These are phyloP conservation scores for Raphanus sativus DNA, from an alignment of 345 rosid genomes.

Conservation along the genomic window DNA sequence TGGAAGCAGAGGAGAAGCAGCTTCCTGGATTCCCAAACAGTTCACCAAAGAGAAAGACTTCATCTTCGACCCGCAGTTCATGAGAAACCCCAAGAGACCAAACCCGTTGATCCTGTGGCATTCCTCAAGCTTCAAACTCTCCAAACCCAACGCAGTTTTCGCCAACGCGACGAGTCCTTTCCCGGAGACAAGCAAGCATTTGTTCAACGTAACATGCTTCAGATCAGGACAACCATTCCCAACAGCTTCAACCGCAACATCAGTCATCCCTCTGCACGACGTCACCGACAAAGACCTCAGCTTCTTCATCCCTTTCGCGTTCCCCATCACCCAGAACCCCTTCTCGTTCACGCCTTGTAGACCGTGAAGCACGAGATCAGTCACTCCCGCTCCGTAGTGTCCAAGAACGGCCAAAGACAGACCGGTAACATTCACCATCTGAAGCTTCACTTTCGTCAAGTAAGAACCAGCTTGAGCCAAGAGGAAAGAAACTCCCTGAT, in stretches of 20 bases:
- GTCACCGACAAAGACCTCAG: constrained; percentile 64
- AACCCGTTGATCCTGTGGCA: constrained; percentile 91
- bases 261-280: constrained; percentile 80
- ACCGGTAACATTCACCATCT: constrained; percentile 69
- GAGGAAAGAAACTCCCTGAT: constrained; percentile 80
- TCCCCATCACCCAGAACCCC: constrained; percentile 99
- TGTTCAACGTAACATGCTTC: constrained; percentile 57
- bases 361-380: constrained; percentile 66
- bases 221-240: constrained; percentile 87
- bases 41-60: constrained; percentile 62
- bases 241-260: constrained; percentile 71
- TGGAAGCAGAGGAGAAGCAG: constrained; percentile 22
- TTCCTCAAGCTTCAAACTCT: constrained; percentile 83
- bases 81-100: constrained; percentile 70
- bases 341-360: constrained; percentile 74
- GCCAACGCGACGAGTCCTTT: constrained; percentile 73
- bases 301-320: constrained; percentile 77
- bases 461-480: constrained; percentile 55
- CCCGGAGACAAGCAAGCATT: constrained; percentile 71
- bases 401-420: constrained; percentile 80
- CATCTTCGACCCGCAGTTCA: constrained; percentile 57
- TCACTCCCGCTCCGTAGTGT: constrained; percentile 70
- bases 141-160: constrained; percentile 62
- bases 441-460: constrained; percentile 74
- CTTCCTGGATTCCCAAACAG: constrained; percentile 64